Conservation (phyloP, 1,284 basidiomycete genomes). For the Melampsora americana region DNA sequence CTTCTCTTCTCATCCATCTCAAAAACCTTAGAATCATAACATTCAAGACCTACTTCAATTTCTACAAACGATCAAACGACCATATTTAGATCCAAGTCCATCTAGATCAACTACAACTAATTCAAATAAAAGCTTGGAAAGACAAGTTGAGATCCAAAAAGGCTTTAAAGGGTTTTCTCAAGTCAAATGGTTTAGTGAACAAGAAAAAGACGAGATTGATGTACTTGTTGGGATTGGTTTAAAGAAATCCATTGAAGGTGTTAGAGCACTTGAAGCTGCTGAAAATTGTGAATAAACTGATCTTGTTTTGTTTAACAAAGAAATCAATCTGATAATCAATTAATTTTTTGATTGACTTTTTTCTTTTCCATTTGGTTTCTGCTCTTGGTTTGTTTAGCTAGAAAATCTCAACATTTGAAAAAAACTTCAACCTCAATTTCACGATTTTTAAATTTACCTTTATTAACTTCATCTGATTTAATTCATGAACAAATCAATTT, state of each 20-base stretch:
- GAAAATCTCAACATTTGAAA: slow-evolving; percentile 63
- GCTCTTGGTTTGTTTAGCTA: too few relatives aligned
- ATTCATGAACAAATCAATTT: slow-evolving; percentile 71
- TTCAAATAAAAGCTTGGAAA: slow-evolving; percentile 2
- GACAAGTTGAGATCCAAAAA: slow-evolving; percentile 47
- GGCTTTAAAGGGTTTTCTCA: slow-evolving; percentile 61
- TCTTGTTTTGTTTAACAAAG: slow-evolving; percentile 47
- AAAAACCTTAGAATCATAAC: slow-evolving; percentile 14
- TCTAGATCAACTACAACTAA: not conserved
- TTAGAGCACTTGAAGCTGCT: slow-evolving; percentile 75
- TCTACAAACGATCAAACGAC: slow-evolving; percentile 20
- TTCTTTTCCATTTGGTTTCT: too few relatives aligned
- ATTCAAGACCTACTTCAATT: slow-evolving; percentile 37
- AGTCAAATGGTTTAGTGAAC: slow-evolving; percentile 70
- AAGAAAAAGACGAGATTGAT: slow-evolving; percentile 86
- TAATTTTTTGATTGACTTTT: slow-evolving; percentile 23
- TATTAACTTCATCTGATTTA: slow-evolving; percentile 66
- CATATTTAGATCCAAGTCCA: slow-evolving; percentile 33
- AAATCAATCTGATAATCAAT: slow-evolving; percentile 42
- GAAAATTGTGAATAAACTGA: slow-evolving; percentile 68
- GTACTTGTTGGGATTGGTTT: slow-evolving; percentile 77
- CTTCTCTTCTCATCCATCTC: not conserved
- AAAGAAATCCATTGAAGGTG: slow-evolving; percentile 73
- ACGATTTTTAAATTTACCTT: slow-evolving; percentile 58
- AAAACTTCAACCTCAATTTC: slow-evolving; percentile 24